Base-by-base conservation (phyloP, 495 filamentous ascomycete genomes). In the Xylaria bambusicola region DNA sequence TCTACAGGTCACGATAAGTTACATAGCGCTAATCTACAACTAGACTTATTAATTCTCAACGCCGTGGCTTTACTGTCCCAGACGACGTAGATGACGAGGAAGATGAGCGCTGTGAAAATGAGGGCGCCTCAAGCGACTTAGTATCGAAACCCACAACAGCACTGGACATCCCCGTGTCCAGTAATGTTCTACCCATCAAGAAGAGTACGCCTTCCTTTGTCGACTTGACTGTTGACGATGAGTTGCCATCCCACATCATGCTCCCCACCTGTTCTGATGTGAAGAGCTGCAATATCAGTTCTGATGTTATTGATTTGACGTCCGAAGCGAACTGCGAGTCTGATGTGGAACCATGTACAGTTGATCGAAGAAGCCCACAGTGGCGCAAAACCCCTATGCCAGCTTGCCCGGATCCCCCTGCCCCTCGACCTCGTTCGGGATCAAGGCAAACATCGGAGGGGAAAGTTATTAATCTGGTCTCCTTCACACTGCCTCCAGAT, bases 51-150 rank as follows among this genome's bases (percentile, higher is more conserved):
- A 23, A 45, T 15, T 42, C 26, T 51, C 36, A 52, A 31, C 59
- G 31, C 35, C 57, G 66, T 31, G 60, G 62, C 24, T 76, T 75
- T 65, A 83, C 84, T 35, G 81, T 84, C 26, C 74, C 69, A 13
- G 74, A 73, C 18, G 77, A 78, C 26, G 66, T 71, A 44, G 73
- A 73, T 33, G 77, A 80, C 6, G 71, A 76, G 8, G 76, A 82
- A 40, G 80, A 77, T 12, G 82, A 76, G 20, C 68, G 75, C 38
- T 74, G 77, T 20, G 78, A 77, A 17, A 66, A 62, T 49, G 68
- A 68, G 15, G 67, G 63, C 24, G 64, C 66, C 21, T 17, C 35
- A 1, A 26, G 8, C n/a, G 26, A 49, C 20, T 40, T 35, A 2
- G 44, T 33, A 21, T 13, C 41, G 2, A 7, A 29, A 27, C 15